Evolutionary conservation across 768 basidiomycete genomes (phyloP).

Genomic region (Mycena alexandri): DNA sequence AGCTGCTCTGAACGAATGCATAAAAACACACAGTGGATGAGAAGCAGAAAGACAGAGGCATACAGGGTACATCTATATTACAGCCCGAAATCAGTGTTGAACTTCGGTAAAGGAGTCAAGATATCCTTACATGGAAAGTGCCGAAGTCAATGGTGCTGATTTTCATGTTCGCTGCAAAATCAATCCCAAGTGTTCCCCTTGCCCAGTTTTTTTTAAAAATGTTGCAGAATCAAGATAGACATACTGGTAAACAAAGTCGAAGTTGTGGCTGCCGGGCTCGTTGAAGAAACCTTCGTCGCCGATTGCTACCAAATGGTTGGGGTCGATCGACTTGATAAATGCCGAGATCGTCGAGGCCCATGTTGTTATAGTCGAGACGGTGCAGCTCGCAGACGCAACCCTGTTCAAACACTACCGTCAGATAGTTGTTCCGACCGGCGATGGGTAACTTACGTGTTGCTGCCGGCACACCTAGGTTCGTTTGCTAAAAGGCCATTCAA

Average conservation of each 20-base stretch:
- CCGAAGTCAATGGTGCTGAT: constrained; percentile 9
- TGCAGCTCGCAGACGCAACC: constrained; percentile 56
- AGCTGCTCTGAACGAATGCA: constrained; percentile 49
- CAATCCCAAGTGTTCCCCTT: no score
- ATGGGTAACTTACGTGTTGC: constrained; percentile 17
- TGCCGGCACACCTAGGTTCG: constrained; percentile 23
- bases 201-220: no score
- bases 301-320: constrained; percentile 71
- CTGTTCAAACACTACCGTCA: neutral
- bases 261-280: constrained; percentile 60
- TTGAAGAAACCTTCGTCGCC: constrained; percentile 79
- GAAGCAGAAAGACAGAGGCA: constrained; percentile 17
- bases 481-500: neutral
- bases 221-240: no score
- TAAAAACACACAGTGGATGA: neutral
- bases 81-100: neutral
- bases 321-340: constrained; percentile 74
- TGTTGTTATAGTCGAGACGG: constrained; percentile 62
- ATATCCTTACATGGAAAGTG: constrained; percentile 1
- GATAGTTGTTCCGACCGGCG: no score
- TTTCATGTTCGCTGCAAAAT: constrained; percentile 9
- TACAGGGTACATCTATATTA: constrained; percentile 53
- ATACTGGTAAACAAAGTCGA: constrained; percentile 69
- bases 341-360: constrained; percentile 70
- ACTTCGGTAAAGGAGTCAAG: neutral